Conservation (phyloP, 225 moss, liverwort and hornwort species). For the Bryum argenteum region DNA sequence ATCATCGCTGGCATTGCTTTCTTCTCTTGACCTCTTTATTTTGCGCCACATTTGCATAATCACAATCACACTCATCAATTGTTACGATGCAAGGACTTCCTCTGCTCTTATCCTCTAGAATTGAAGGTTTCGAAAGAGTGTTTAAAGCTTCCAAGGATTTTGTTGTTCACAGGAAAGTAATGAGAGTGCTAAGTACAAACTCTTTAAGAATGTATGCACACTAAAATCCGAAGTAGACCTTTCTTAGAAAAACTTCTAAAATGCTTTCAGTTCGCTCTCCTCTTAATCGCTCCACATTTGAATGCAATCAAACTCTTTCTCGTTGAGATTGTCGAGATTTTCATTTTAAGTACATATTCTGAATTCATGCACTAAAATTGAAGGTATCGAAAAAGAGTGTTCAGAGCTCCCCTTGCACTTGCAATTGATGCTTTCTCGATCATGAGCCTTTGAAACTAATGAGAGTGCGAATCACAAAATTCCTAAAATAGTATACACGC, state of each 20-base stretch:
- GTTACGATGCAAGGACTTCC: too few relatives aligned
- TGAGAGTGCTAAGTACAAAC: not conserved
- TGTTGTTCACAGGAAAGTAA: not conserved
- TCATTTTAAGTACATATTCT: not conserved
- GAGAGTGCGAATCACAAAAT: too few relatives aligned
- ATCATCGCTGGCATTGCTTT: not conserved
- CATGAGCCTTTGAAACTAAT: too few relatives aligned
- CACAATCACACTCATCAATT: too few relatives aligned
- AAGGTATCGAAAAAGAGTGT: not conserved
- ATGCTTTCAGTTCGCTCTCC: too few relatives aligned
- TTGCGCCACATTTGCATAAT: not conserved
- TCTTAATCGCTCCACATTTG: not conserved
- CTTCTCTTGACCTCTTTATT: constrained; percentile 6
- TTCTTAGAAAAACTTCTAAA: too few relatives aligned
- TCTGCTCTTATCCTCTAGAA: not conserved
- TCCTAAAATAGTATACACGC: too few relatives aligned
- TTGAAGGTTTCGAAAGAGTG: not conserved
- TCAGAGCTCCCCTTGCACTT: too few relatives aligned
- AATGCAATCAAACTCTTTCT: not conserved
- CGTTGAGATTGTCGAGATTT: not conserved
- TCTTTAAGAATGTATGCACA: not conserved
- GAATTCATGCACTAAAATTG: not conserved
- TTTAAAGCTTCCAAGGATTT: not conserved
- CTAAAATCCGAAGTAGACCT: not conserved
- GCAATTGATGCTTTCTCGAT: too few relatives aligned